Evolutionary conservation across 2,329 filamentous ascomycete species (phyloP), one percentile per base, ranked within the genome.

Genomic region (Cadophora sp.): DNA sequence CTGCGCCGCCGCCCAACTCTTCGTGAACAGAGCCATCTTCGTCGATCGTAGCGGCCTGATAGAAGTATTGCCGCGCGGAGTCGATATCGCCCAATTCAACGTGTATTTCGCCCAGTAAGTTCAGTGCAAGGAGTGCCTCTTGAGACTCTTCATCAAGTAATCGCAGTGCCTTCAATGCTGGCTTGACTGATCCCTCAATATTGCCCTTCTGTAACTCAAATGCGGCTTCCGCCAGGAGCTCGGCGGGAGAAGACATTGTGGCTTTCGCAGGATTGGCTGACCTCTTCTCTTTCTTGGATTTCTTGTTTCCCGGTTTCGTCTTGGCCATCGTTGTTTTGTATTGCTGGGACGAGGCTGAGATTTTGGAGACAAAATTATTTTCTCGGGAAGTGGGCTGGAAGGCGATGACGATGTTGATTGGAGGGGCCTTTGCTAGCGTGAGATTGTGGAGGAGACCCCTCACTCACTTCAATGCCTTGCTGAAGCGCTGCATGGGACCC

Each of bases 1-100:
- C 95, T 0, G 94, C 89, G 0, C 94, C 94, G 31, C 93, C 93
- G 60, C 94, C 94, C 62, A 90, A 79, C 48, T 88, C 86, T 75
- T 93, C 91, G 22, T 91, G 86, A 68, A 89, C 82, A 48, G 83
- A 80, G 22, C 95, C 96, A 67, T 94, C 88, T 27, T 89, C 85
- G 78, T 99, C 96, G 43, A 96, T 85, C 64, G 85, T 83, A 46
- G 91, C 91, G 0, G 96, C 93, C 56, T 87, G 84, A 69, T 89
- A 79, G 76, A 97, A 97, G 76, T 88, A 90, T 58, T 84, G 81
- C 68, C 91, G 86, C 51, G 95, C 95, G 19, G 87, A 82, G 64
- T 95, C 91, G 64, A 92, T 85, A 55, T 97, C 92, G 70, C 96
- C 72, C 60, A 79, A 65, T 76, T 81, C 65, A 71, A 79, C 72